Percentiles rank a stretch among this genome's conserved stretches.
These are phyloP conservation scores for Lentinula guzmanii DNA, from an alignment of 768 basidiomycete genomes.

Conservation along the genomic window DNA sequence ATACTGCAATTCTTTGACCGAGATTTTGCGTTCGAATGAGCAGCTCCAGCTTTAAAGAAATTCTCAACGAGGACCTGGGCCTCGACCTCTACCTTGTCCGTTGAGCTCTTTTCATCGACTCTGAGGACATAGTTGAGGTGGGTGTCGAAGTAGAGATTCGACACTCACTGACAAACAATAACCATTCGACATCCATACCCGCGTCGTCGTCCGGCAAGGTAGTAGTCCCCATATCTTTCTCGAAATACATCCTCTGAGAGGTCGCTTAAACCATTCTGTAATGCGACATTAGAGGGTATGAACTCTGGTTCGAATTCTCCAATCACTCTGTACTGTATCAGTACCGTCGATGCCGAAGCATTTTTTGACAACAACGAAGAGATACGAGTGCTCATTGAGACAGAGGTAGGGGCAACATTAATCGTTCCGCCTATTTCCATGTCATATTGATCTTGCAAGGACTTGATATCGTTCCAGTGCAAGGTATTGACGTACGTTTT, in stretches of 20 bases:
- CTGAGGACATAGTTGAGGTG: neutral
- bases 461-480: constrained; percentile 12
- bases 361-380: constrained; percentile 9
- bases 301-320: constrained; percentile 10
- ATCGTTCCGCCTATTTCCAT: constrained; percentile 13
- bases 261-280: constrained; percentile 10
- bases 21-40: constrained; percentile 7
- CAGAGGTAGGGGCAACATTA: constrained; percentile 8
- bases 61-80: constrained; percentile 8
- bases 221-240: constrained; percentile 15
- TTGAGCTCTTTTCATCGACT: constrained; percentile 10
- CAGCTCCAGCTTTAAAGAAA: constrained; percentile 13
- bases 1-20: constrained; percentile 9
- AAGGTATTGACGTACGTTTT: constrained; percentile 8
- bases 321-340: constrained; percentile 12
- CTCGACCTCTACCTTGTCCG: constrained; percentile 10
- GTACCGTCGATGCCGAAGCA: constrained; percentile 9
- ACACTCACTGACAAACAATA: constrained; percentile 14
- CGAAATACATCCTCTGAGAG: constrained; percentile 11
- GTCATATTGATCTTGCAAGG: constrained; percentile 12
- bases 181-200: constrained; percentile 15
- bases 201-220: constrained; percentile 11
- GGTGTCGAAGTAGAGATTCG: neutral
- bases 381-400: constrained; percentile 11
- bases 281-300: constrained; percentile 5